These are phyloP conservation scores for Phoma sp. DNA, from an alignment of 2,329 filamentous ascomycete species.

Conservation along the genomic window DNA sequence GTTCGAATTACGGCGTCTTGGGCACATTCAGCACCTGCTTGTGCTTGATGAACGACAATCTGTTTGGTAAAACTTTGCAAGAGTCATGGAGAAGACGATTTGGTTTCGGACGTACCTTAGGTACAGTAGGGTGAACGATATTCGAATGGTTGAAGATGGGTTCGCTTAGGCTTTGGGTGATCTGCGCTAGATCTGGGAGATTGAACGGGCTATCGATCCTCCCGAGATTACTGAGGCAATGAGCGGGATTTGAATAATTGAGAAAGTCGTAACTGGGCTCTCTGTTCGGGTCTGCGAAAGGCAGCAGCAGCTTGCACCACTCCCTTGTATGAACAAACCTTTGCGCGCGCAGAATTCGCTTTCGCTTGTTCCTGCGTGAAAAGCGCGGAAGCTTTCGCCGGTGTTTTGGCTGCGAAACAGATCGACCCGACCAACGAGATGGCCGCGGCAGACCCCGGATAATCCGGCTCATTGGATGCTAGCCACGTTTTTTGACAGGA, in stretches of 20 bases:
- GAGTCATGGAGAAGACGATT: constrained; percentile 5
- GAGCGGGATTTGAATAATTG: not conserved
- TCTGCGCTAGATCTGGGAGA: constrained; percentile 6
- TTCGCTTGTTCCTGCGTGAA: constrained; percentile 11
- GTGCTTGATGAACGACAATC: not conserved
- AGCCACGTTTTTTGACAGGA: constrained; percentile 10
- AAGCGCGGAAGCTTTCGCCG: constrained; percentile 7
- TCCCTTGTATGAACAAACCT: not conserved
- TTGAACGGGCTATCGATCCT: constrained; percentile 8
- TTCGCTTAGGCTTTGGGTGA: constrained; percentile 1
- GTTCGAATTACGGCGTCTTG: not conserved
- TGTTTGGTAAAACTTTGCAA: not conserved
- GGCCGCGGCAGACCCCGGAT: not conserved
- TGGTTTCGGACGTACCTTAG: not conserved
- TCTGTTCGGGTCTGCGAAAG: not conserved
- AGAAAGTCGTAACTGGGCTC: not conserved
- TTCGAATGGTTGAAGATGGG: not conserved
- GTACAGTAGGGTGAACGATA: too few species aligned
- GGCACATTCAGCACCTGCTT: not conserved
- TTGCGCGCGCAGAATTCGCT: not conserved
- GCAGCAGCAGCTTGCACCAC: not conserved
- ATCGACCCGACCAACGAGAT: not conserved
- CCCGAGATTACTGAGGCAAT: constrained; percentile 1
- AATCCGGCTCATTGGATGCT: not conserved
- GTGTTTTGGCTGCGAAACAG: constrained; percentile 10